Conservation (phyloP, 176 grass and related monocot genomes). For the Oryza nivara region DNA sequence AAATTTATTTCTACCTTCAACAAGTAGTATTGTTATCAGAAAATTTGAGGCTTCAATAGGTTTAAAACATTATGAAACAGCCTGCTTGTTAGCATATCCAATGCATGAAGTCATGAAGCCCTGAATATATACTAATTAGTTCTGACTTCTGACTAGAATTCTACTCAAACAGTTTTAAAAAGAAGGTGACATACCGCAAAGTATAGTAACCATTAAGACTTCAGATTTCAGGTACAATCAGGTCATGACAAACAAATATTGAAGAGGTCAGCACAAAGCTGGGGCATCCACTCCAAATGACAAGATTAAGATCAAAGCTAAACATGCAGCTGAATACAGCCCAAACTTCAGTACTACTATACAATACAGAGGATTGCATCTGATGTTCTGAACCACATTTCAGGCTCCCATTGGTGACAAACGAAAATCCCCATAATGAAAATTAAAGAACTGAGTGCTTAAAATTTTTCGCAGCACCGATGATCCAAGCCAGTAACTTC, state of each 20-base stretch:
- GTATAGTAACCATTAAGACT: not conserved
- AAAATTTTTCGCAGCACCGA: not conserved
- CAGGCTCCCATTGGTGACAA: not conserved
- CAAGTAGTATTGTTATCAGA: not conserved
- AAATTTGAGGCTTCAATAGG: not conserved
- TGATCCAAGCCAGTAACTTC: not conserved
- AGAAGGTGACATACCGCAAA: not conserved
- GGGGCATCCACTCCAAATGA: not conserved
- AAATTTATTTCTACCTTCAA: not conserved
- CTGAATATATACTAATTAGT: not conserved
- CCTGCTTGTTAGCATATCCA: not conserved
- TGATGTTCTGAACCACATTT: not conserved
- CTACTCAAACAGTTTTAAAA: not conserved
- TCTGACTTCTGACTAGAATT: not conserved
- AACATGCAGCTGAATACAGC: not conserved
- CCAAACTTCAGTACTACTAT: not conserved
- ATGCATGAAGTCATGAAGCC: not conserved
- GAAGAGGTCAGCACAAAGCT: not conserved
- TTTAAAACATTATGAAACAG: not conserved
- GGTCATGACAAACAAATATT: not conserved
- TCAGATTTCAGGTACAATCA: conserved; percentile 6
- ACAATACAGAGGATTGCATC: not conserved
- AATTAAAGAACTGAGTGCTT: not conserved
- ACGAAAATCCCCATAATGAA: not conserved
- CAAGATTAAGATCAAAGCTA: not conserved